Base-by-base conservation (phyloP, 2,329 filamentous ascomycete genomes). In the Nothomitra cinnamomea region DNA sequence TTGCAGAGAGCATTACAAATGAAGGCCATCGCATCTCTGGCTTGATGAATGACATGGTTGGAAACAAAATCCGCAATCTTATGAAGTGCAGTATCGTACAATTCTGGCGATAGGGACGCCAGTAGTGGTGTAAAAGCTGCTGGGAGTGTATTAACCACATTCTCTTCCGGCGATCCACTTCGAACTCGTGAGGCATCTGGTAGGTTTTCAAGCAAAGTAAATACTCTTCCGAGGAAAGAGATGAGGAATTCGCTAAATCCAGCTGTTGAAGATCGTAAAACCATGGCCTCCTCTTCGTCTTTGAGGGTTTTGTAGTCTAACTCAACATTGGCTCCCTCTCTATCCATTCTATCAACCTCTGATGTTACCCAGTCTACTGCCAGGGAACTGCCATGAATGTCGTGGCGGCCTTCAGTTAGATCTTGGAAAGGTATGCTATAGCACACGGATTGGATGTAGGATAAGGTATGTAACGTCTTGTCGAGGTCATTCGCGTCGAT, bases 401-500 rank as follows among this genome's bases (percentile, higher is more conserved):
- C 78, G 48, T 78, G 76, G 54, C 76, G 72, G 47, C 82, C 80
- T 62, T 80, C 77, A 6, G 85, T 83, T 51, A 98, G 71, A 56
- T 94, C 85, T 55, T 85, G 80, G 63, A 98, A 86, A 0, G 92
- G 94, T 52, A 98, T 94, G 62, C 90, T 94, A 70, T 95, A 96
- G 56, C 88, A 90, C 12, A 96, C 87, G 55, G 87, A 85, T 67
- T 96, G 90, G 55, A 98, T 92, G 65, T 95, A 95, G 59, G 89
- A 87, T 55, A 98, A 74, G 0, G 92, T 94, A 66, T 95, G 87
- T 60, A 95, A 78, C 0, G 92, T 96, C 73, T 98, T 98, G 64
- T 92, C 89, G 24, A 98, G 72, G 67, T 98, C 92, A 64, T 98
- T 98, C 58, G 94, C 89, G 68, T 98, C 94, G 55, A 98, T 94